Conservation (phyloP, 441 rosid species). For the Pelargonium citronellum region DNA sequence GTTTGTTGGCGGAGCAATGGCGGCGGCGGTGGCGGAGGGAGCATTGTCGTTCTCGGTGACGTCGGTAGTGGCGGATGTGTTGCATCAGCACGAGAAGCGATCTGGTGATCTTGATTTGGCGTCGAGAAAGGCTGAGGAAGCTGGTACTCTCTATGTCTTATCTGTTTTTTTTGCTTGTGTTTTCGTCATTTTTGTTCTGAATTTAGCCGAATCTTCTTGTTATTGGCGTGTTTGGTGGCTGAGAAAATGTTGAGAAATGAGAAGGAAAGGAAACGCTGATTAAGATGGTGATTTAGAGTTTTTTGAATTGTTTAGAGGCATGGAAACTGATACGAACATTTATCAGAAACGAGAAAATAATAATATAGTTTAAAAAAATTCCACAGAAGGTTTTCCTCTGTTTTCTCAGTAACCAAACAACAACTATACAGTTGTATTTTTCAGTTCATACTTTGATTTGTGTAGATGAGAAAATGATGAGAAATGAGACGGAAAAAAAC, state of each 20-base stretch:
- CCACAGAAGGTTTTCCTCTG: no score
- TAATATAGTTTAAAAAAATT: no score
- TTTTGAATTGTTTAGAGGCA: no score
- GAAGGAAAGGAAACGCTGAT: not conserved
- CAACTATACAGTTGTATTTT: no score
- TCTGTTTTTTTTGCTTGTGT: no score
- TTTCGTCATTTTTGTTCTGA: not conserved
- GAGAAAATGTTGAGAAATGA: not conserved
- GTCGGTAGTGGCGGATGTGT: conserved; percentile 74
- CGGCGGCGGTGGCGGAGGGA: conserved; percentile 40
- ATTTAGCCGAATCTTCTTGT: not conserved
- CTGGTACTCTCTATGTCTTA: conserved; percentile 34
- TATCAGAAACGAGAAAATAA: no score
- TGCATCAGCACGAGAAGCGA: conserved; percentile 66
- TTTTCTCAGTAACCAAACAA: no score
- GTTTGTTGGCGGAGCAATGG: conserved; percentile 26
- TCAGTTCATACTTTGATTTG: no score
- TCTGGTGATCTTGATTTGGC: conserved; percentile 58
- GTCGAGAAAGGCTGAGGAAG: conserved; percentile 74
- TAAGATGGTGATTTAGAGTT: no score
- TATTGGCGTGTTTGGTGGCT: not conserved
- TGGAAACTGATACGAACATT: no score
- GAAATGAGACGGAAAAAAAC: not conserved
- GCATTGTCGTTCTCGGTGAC: conserved; percentile 60
- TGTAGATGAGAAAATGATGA: not conserved